A percentile compares a stretch with the other conserved stretches of the same genome.
Evolutionary conservation across 2,329 filamentous ascomycete genomes (phyloP).

Genomic region (Phialophora chinensis): DNA sequence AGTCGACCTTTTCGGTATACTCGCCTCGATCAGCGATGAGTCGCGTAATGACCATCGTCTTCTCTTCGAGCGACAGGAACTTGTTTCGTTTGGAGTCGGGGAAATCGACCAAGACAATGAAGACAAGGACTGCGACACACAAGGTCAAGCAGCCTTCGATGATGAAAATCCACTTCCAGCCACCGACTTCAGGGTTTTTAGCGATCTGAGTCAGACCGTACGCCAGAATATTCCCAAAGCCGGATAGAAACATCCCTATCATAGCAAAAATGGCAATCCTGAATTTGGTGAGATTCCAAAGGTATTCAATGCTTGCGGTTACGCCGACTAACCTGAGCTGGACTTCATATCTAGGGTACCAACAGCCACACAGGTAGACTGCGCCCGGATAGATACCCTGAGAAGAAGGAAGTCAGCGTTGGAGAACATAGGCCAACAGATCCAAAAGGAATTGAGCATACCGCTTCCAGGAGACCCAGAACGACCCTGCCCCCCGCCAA

Average conservation of each 20-base stretch:
- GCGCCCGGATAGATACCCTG: not conserved
- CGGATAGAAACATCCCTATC: conserved; percentile 43
- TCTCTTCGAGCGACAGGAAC: conserved; percentile 64
- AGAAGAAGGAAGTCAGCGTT: conserved; percentile 40
- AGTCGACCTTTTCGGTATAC: conserved; percentile 53
- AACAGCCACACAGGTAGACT: conserved; percentile 58
- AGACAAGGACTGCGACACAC: conserved; percentile 64
- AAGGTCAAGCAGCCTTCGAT: conserved; percentile 68
- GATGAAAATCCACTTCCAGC: conserved; percentile 73
- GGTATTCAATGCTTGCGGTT: conserved; percentile 54
- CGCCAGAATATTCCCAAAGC: conserved; percentile 19
- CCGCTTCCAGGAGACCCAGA: conserved; percentile 44
- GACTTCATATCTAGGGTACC: conserved; percentile 56
- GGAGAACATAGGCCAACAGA: conserved; percentile 33
- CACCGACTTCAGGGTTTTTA: conserved; percentile 60
- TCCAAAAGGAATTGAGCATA: conserved; percentile 8
- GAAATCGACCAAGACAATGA: conserved; percentile 74
- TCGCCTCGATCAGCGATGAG: conserved; percentile 67
- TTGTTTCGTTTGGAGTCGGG: conserved; percentile 65
- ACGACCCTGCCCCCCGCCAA: conserved; percentile 41
- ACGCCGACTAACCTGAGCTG: conserved; percentile 53
- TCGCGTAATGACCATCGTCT: conserved; percentile 59
- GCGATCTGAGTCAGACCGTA: conserved; percentile 23
- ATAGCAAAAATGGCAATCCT: conserved; percentile 55
- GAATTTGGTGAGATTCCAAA: conserved; percentile 57